Percentiles rank a stretch among this genome's conserved stretches.
Conservation (phyloP, 2,329 filamentous ascomycete genomes). For the Bipolaris zeicola region DNA sequence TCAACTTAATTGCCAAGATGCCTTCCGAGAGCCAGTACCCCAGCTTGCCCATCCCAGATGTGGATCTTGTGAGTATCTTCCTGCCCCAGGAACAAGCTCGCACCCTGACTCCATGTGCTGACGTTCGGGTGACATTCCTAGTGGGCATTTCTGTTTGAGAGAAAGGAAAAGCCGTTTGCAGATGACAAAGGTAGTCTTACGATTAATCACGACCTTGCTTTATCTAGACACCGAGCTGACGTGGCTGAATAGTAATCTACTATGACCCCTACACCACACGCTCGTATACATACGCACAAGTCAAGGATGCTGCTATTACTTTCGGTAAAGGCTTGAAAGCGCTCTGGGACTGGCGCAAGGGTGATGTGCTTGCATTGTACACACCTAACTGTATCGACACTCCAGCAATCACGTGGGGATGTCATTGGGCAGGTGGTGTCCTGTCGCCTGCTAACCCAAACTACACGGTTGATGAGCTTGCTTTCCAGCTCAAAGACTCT, state of each 20-base stretch:
- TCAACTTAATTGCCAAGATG: constrained; percentile 58
- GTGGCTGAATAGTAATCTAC: constrained; percentile 67
- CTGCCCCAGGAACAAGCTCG: constrained; percentile 1
- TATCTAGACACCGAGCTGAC: constrained; percentile 10
- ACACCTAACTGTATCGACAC: constrained; percentile 84
- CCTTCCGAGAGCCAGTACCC: constrained; percentile 71
- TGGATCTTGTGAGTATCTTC: constrained; percentile 61
- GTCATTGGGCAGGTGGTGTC: constrained; percentile 81
- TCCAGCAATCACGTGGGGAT: constrained; percentile 75
- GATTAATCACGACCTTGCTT: background rate
- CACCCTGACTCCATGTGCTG: background rate
- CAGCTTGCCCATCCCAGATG: constrained; percentile 69
- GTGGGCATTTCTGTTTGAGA: constrained; percentile 79
- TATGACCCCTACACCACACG: constrained; percentile 73
- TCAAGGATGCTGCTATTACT: constrained; percentile 68
- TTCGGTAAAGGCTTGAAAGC: constrained; percentile 82
- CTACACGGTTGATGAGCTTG: constrained; percentile 82
- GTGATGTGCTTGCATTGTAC: constrained; percentile 82
- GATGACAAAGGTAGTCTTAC: constrained; percentile 70
- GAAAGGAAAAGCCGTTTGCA: constrained; percentile 66
- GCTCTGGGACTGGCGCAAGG: constrained; percentile 77
- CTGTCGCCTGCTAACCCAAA: constrained; percentile 86
- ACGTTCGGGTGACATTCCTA: background rate
- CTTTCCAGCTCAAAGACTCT: constrained; percentile 81
- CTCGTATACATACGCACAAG: constrained; percentile 72